Percentiles rank a stretch among this genome's conserved stretches.
Conservation (phyloP, 225 moss, liverwort and hornwort species). For the Marchantia polymorpha region DNA sequence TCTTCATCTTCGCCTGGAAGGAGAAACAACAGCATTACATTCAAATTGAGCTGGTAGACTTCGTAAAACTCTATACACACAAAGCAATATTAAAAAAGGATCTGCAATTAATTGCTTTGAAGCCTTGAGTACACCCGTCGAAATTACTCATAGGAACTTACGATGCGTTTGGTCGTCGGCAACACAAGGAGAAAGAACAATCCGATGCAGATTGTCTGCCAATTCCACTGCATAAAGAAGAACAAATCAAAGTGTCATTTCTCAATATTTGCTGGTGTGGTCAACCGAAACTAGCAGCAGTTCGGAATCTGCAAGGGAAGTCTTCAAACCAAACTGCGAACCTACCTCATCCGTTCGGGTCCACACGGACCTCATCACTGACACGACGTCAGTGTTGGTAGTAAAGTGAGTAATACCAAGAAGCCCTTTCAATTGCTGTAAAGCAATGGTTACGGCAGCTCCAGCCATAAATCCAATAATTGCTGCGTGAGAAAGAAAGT, state of each 20-base stretch:
- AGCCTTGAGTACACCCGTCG: background rate
- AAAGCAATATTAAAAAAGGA: background rate
- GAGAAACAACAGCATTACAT: background rate
- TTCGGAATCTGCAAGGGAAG: background rate
- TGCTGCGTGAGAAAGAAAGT: conserved; percentile 82
- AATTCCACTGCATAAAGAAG: conserved; percentile 68
- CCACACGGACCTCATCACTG: conserved; percentile 66
- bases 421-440: conserved; percentile 81
- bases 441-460: conserved; percentile 70
- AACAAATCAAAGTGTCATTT: background rate
- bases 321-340: background rate
- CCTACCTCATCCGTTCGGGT: conserved; percentile 37
- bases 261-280: too few relatives aligned
- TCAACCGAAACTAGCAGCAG: background rate
- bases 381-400: conserved; percentile 61
- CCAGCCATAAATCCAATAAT: conserved; percentile 94
- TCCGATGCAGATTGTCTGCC: conserved; percentile 61
- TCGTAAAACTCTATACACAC: background rate
- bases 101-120: background rate
- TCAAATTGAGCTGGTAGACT: background rate
- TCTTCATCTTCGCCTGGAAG: conserved; percentile 49
- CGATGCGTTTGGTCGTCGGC: conserved; percentile 2
- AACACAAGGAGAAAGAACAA: conserved; percentile 55
- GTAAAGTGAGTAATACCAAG: conserved; percentile 61
- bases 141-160: background rate